Base-by-base conservation (phyloP, 2,329 filamentous ascomycete species). In the Trichoderma koningiopsis region DNA sequence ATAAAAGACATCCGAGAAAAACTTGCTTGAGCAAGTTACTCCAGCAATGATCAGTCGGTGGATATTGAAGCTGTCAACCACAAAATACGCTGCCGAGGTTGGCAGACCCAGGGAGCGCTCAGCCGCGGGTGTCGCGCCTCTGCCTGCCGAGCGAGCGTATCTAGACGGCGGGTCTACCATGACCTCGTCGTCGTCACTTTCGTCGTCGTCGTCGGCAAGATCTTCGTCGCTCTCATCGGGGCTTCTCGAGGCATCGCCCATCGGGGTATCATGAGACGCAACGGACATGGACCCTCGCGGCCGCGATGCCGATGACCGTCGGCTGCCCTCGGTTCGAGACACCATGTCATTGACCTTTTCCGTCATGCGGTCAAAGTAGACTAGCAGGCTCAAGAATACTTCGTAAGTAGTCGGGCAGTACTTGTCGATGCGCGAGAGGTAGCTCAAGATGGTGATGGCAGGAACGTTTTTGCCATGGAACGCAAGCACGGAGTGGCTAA, bases 311-410 rank as follows among this genome's bases (percentile, higher is more conserved):
- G 58, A 73, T 57, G 47, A 70, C 56, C 56, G 71, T 61, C 70
- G 40, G 24, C 53, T 70, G 73, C 65, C 77, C 81, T 86, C 90
- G 76, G 86, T 88, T 77, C 91, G 88, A 78, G 91, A 86, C 7
- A 93, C 91, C 69, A 91, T 86, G 56, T 91, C 90, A 77, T 98
- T 98, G 70, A 98, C 94, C 70, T 93, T 88, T 79, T 98, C 96
- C 55, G 95, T 97, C 96, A 99, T 99, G 71, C 96, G 92, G 79
- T 99, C 96, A 81, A 99, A 99, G 81, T 98, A 99, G 37, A 99
- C 94, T 68, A 99, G 83, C 75, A 99, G 82, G 77, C 94, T 97
- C 70, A 99, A 83, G 77, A 99, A 99, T 0, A 99, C 96, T 80
- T 99, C 96, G 78, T 97, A 99, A 0, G 96, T 98, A 6, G 96